A percentile compares a stretch with the other conserved stretches of the same genome.
These are phyloP conservation scores for Priceomyces melissophilus DNA, from an alignment of 805 yeast genomes.

Conservation along the genomic window DNA sequence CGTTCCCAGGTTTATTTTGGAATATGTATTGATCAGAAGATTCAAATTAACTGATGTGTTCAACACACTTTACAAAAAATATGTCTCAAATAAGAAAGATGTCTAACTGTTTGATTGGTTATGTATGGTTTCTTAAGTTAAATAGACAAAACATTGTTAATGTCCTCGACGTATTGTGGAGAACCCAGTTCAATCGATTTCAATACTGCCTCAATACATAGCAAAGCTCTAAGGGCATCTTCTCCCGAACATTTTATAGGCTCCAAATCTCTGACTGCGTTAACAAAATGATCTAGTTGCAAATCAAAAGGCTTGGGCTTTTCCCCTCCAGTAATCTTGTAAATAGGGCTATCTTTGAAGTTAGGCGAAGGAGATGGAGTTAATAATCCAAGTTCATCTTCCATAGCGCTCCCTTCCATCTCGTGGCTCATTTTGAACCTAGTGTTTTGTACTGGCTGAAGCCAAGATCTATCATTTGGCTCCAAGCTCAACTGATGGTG, in stretches of 20 bases:
- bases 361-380: constrained; percentile 34
- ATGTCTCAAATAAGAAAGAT: constrained; percentile 7
- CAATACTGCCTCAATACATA: constrained; percentile 34
- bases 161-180: constrained; percentile 24
- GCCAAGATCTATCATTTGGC: constrained; percentile 24
- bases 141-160: constrained; percentile 14
- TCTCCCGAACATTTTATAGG: constrained; percentile 28
- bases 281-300: constrained; percentile 38
- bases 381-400: constrained; percentile 12
- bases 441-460: constrained; percentile 21
- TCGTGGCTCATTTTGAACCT: constrained; percentile 16
- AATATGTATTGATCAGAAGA: constrained; percentile 34
- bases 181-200: constrained; percentile 28
- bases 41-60: constrained; percentile 27
- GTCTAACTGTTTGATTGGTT: constrained; percentile 1
- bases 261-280: constrained; percentile 28
- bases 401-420: constrained; percentile 5
- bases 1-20: constrained; percentile 49
- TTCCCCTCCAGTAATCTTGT: constrained; percentile 7
- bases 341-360: constrained; percentile 19
- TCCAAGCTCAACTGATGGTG: constrained; percentile 26
- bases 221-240: constrained; percentile 31
- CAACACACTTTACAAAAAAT: constrained; percentile 20
- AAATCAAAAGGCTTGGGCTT: constrained; percentile 33
- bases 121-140: not conserved